Evolutionary conservation across 2,329 filamentous ascomycete species (phyloP), one percentile per base, ranked within the genome.

Genomic region (Reticulascus tulasneorum): DNA sequence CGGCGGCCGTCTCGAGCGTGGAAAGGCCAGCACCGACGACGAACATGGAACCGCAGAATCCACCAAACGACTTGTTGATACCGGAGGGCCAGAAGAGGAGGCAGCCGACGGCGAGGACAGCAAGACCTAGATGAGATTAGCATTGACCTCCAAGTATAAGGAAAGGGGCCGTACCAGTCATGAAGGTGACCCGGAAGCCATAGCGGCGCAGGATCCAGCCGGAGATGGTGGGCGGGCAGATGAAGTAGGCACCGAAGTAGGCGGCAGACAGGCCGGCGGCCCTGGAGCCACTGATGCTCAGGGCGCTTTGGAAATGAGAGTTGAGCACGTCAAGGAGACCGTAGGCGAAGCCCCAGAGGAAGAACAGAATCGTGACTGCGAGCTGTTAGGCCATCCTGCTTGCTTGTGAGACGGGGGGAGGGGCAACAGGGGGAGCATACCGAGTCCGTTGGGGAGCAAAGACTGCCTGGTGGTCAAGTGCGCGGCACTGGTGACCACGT

Each of bases 1-100:
- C 86, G 6, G 85, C 85, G 2, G 83, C 82, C 1, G 84, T 87
- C 61, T 90, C 85, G 13, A 90, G 75, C 0, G 84, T 84, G 2
- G 79, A 79, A 1, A 89, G 69, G 6, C 84, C 84, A 38, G 79
- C 81, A 20, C 84, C 85, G 40, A 88, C 82, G 44, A 89, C 75
- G 58, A 89, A 86, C 48, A 86, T 79, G 47, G 69, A 74, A 23
- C 74, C 76, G 50, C 83, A 87, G 62, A 89, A 90, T 8, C 84
- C 86, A 18, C 71, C 77, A 51, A 89, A 90, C 12, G 78, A 84
- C 34, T 44, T 43, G 32, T 37, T 33, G 22, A 40, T 34, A 13
- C 35, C 37, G 31, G 32, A 40, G 1, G 72, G 67, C 34, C 72
- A 75, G 10, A 70, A 67, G n/a, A 76, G 59, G 31, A 77, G 53